These are phyloP conservation scores for Trichoderma semiorbis DNA, from an alignment of 2,329 filamentous ascomycete species.

Conservation along the genomic window DNA sequence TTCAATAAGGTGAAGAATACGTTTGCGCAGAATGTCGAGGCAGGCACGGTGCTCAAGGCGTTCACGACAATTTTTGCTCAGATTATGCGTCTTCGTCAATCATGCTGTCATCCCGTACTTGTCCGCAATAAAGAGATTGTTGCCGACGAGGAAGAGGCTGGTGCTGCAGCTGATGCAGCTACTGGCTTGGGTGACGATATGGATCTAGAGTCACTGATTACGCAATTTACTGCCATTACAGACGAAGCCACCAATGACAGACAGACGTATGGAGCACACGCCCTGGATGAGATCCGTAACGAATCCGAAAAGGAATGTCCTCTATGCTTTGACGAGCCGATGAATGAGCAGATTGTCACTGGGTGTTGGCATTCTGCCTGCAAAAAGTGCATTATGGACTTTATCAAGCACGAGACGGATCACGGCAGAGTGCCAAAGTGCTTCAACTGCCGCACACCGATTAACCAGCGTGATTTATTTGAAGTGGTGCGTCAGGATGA, in stretches of 20 bases:
- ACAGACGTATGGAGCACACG: constrained; percentile 73
- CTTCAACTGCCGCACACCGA: constrained; percentile 82
- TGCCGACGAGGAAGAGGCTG: constrained; percentile 82
- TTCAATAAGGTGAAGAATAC: constrained; percentile 77
- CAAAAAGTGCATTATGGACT: constrained; percentile 86
- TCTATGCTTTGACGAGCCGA: constrained; percentile 91
- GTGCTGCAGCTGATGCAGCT: constrained; percentile 67
- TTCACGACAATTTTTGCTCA: constrained; percentile 98
- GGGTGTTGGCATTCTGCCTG: constrained; percentile 98
- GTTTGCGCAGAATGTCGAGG: constrained; percentile 82
- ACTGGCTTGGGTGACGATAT: constrained; percentile 90
- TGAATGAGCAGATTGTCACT: constrained; percentile 91
- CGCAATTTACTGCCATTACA: constrained; percentile 71
- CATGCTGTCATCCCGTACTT: constrained; percentile 88
- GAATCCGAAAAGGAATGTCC: constrained; percentile 89
- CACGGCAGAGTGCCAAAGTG: constrained; percentile 75
- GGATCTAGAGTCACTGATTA: constrained; percentile 83
- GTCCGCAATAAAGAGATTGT: constrained; percentile 82
- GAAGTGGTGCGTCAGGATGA: constrained; percentile 82
- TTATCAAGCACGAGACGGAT: constrained; percentile 81
- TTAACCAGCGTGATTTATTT: constrained; percentile 83
- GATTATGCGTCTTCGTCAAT: constrained; percentile 86
- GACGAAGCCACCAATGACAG: constrained; percentile 61
- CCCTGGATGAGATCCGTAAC: constrained; percentile 84
- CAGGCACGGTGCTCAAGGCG: constrained; percentile 88